phyloP scores from a whole-genome alignment of 768 basidiomycete genomes.

The Pulveroboletus ravenelii region DNA sequence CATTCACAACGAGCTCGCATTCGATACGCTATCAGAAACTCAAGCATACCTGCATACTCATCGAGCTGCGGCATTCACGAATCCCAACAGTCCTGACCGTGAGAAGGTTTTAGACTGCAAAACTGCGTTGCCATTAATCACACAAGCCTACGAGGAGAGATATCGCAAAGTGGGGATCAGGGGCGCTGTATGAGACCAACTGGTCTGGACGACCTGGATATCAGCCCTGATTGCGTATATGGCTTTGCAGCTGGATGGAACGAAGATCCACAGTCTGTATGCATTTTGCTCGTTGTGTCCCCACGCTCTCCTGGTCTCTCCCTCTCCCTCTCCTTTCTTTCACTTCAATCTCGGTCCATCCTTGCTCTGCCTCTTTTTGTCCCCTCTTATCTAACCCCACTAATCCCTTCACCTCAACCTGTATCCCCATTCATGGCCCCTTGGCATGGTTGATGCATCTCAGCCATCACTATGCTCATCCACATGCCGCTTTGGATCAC shows the following conservation, averaged over 20 bases:
- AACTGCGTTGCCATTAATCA: conserved; percentile 50
- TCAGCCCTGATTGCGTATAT: not conserved
- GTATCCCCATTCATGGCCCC: conserved; percentile 1
- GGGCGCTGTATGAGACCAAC: conserved; percentile 69
- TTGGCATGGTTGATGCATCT: conserved; percentile 1
- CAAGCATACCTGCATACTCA: conserved; percentile 69
- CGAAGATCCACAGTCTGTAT: conserved; percentile 10
- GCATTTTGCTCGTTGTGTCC: conserved; percentile 8
- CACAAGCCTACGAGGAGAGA: conserved; percentile 68
- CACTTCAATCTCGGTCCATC: conserved; percentile 4
- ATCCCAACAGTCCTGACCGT: conserved; percentile 55
- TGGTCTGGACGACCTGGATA: conserved; percentile 4
- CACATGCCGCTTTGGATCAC: not conserved
- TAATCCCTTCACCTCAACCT: conserved; percentile 2
- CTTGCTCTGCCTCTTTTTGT: conserved; percentile 10
- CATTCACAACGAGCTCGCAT: conserved; percentile 78
- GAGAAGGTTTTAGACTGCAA: conserved; percentile 74
- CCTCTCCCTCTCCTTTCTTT: conserved; percentile 12
- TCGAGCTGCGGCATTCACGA: conserved; percentile 60
- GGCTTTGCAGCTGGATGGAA: conserved; percentile 12
- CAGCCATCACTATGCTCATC: conserved; percentile 1
- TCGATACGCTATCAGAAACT: conserved; percentile 61
- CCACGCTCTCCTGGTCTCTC: conserved; percentile 9
- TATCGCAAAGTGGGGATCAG: conserved; percentile 86
- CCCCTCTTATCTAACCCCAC: conserved; percentile 6